Conservation (phyloP, 768 basidiomycete species). For the Tephrocybe sp. region DNA sequence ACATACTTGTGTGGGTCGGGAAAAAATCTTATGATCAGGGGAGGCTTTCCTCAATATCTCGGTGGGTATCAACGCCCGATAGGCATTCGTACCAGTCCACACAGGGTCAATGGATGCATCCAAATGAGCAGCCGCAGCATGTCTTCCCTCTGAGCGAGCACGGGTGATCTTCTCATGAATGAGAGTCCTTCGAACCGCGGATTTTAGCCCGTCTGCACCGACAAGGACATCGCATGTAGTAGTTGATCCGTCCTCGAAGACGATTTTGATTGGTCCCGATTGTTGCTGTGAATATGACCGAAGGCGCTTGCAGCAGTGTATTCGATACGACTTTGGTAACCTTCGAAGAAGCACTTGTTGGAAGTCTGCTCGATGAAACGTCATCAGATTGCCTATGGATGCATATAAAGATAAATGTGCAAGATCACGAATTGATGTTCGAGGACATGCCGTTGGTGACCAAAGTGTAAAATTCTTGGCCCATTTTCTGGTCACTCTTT, state of each 20-base stretch:
- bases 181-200: conserved; percentile 42
- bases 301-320: conserved; percentile 57
- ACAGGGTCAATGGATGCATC: conserved; percentile 45
- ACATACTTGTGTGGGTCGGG: conserved; percentile 46
- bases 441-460: conserved; percentile 51
- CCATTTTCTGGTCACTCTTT: conserved; percentile 57
- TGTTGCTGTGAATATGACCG: conserved; percentile 48
- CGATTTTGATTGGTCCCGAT: conserved; percentile 41
- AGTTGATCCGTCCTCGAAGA: conserved; percentile 60
- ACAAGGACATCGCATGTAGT: conserved; percentile 64
- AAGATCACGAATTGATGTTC: background rate
- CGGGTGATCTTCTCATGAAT: conserved; percentile 34
- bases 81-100: conserved; percentile 60
- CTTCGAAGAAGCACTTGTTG: conserved; percentile 52
- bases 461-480: conserved; percentile 51
- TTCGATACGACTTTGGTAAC: conserved; percentile 42
- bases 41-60: conserved; percentile 39
- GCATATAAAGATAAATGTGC: conserved; percentile 10
- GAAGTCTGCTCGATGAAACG: conserved; percentile 68
- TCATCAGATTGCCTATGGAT: conserved; percentile 42
- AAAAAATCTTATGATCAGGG: conserved; percentile 47
- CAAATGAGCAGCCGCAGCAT: conserved; percentile 36
- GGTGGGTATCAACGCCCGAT: conserved; percentile 56
- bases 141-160: conserved; percentile 30
- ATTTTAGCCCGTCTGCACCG: conserved; percentile 70